phyloP scores from a whole-genome alignment of 2,329 filamentous ascomycete genomes.

The Cladophialophora exuberans region DNA sequence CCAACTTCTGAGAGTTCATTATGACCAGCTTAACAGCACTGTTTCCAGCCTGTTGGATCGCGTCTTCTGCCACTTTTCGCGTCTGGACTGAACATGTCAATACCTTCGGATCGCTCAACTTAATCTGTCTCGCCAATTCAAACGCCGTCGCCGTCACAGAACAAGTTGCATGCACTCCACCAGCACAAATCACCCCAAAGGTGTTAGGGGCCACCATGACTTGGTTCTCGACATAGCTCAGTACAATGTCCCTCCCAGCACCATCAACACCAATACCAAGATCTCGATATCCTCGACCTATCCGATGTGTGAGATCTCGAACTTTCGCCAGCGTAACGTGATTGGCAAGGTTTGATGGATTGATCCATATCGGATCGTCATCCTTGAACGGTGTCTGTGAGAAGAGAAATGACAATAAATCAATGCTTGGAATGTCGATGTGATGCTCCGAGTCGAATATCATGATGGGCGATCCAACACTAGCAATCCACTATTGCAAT shows the following conservation, averaged over 20 bases:
- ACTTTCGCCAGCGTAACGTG: constrained; percentile 57
- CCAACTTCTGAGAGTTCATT: constrained; percentile 43
- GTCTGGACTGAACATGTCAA: constrained; percentile 55
- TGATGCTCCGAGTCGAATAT: constrained; percentile 25
- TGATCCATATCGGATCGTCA: constrained; percentile 58
- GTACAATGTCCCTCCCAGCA: constrained; percentile 56
- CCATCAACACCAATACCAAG: constrained; percentile 57
- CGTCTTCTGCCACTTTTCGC: constrained; percentile 51
- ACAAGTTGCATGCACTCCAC: constrained; percentile 61
- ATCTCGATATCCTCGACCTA: constrained; percentile 59
- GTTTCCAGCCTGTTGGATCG: constrained; percentile 54
- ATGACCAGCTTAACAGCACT: constrained; percentile 54
- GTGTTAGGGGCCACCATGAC: constrained; percentile 57
- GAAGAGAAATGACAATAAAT: constrained; percentile 27
- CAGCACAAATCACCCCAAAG: constrained; percentile 61
- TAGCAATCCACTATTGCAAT: too few species aligned
- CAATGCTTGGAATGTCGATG: constrained; percentile 22
- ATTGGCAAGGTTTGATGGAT: constrained; percentile 58
- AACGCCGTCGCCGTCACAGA: constrained; percentile 53
- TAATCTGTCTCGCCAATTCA: constrained; percentile 56
- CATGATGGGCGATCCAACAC: constrained; percentile 11
- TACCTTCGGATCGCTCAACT: constrained; percentile 46
- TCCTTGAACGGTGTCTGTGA: constrained; percentile 38
- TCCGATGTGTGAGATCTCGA: constrained; percentile 53
- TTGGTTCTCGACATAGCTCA: constrained; percentile 61